Evolutionary conservation across 495 filamentous ascomycete genomes (phyloP).

Genomic region (Hypoxylon rickii): DNA sequence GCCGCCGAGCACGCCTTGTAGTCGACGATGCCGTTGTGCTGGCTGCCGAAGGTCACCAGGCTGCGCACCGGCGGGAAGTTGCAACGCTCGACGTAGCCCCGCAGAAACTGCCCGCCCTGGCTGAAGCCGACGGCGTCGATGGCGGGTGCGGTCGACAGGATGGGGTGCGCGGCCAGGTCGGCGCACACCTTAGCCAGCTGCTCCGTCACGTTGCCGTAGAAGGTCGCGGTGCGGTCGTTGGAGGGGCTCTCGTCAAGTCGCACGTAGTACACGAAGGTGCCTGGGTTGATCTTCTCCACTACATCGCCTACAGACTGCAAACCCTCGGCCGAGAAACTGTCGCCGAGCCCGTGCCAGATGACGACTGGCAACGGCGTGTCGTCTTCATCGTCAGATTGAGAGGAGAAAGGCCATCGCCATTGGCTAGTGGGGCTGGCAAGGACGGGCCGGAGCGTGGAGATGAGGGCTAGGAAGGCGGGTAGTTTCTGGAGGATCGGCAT

Average conservation of each 20-base stretch:
- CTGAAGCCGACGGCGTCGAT: conserved; percentile 94
- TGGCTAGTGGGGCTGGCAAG: conserved; percentile 24
- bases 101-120: conserved; percentile 94
- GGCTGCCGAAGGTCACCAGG: conserved; percentile 88
- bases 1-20: conserved; percentile 66
- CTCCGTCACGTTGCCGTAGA: conserved; percentile 85
- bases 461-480: conserved; percentile 14
- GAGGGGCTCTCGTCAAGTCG: conserved; percentile 68
- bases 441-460: conserved; percentile 12
- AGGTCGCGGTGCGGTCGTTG: conserved; percentile 78
- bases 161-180: conserved; percentile 75
- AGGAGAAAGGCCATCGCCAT: conserved; percentile 7
- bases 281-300: conserved; percentile 73
- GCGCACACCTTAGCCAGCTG: conserved; percentile 81
- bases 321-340: conserved; percentile 76
- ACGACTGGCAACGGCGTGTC: conserved; percentile 78
- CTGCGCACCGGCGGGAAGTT: conserved; percentile 78
- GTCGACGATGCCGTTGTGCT: conserved; percentile 89
- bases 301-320: conserved; percentile 67
- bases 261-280: conserved; percentile 82
- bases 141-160: conserved; percentile 77
- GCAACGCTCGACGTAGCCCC: conserved; percentile 91
- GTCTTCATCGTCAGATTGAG: conserved; percentile 42
- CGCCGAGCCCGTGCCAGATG: conserved; percentile 84
- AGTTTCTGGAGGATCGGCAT: conserved; percentile 21